Evolutionary conservation across 2,329 filamentous ascomycete genomes (phyloP), one percentile per base, ranked within the genome.

Genomic region (Xylaria sp.): DNA sequence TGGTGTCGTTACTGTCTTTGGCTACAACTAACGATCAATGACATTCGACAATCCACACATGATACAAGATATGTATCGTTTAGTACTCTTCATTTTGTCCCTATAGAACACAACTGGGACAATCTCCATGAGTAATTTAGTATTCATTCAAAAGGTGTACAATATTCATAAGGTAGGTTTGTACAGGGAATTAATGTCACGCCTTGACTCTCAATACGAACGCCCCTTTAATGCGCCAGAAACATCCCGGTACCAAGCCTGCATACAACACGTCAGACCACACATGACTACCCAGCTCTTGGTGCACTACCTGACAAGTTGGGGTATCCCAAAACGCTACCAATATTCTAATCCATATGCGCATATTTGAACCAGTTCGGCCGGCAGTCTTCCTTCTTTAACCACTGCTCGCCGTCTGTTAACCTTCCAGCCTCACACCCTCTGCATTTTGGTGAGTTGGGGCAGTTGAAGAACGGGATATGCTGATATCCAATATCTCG

Each of bases 401-500:
- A 84, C 86, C 90, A 97, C 37, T 90, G 84, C 77, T 94, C 94
- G 72, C 96, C 96, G 73, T 97, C 94, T 31, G 94, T 98, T 77
- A 98, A 92, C 68, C 92, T 89, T 59, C 95, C 96, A 0, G 93
- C 89, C n/a, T 90, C 87, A 80, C 95, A 98, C 73, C 93, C 93
- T 73, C 88, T 91, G 80, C 95, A 98, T 81, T 98, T 98, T 59
- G 93, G 92, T 63, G 92, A 97, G 82, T 97, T 98, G 71, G 96
- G 96, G 79, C 96, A 99, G 84, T 99, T 99, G 87, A 97, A 97
- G 84, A 97, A 99, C 55, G 96, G 96, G 63, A 98, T 94, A 76
- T 99, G 96, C 77, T 98, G 94, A 83, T 99, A 99, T 67, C 96
- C 96, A 74, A 99, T 98, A 80, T 99, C 96, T 63, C 95, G 94